Evolutionary conservation across 2,329 filamentous ascomycete genomes (phyloP), one percentile per base, ranked within the genome.

Genomic region (Aspergillus tamarii): DNA sequence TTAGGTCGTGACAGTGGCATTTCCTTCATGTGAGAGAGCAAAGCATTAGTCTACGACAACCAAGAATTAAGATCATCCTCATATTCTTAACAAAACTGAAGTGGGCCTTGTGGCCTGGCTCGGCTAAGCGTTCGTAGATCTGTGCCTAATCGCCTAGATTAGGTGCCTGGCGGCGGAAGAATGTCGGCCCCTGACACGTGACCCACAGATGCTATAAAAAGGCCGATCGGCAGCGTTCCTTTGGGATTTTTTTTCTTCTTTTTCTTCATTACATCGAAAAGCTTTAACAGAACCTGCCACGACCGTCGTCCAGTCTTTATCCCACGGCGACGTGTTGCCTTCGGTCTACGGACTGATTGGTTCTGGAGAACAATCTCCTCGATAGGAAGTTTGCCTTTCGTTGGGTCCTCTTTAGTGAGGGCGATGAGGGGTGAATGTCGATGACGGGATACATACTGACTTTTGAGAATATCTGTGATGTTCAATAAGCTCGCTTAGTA

Each of bases 371-470:
- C 64, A 81, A 87, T 53, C 76, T 83, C 84, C 84, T 80, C 79
- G 82, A 87, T 89, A 90, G 88, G 88, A 90, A 91, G 87, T 89
- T 87, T 84, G 81, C 80, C 82, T 83, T 83, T 84, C 87, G 87
- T 85, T 85, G 87, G 80, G 87, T 89, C 85, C 81, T 88, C 87
- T 90, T 88, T 67, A 85, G 74, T 89, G 88, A 88, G 84, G 87
- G 87, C 88, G 86, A 89, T 88, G 87, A 83, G 86, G 80, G 81
- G 80, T 80, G 83, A 86, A 89, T 90, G 88, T 89, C 88, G 87
- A 89, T 85, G 85, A 89, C 83, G 86, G 88, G 88, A 88, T 80
- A 84, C 21, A 30, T 36, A 55, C 16, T 21, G 19, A 41, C 23
- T 5, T 5, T 43, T 23, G 16, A 48, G 8, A 39, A 9, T n/a